Base-by-base conservation (phyloP, 331 rosid genomes). In the Pyrus hybrid region DNA sequence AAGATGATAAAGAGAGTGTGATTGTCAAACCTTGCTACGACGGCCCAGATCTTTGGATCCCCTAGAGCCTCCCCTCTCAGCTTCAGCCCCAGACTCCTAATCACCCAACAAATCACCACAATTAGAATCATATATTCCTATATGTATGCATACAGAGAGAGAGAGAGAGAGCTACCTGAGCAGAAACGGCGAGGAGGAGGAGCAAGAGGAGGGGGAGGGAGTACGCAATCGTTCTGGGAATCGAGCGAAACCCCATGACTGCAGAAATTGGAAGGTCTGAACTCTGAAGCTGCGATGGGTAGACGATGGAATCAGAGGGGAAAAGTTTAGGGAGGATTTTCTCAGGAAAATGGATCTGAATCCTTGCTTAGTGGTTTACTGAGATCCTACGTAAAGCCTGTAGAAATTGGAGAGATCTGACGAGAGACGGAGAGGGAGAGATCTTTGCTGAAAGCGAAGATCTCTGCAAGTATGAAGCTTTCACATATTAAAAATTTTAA, bases 1-100 rank as follows among this genome's bases (percentile, higher is more conserved):
- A 28, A 29, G 13, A 8, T 41, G 37, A 28, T 20, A 47, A 33
- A 22, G 18, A 25, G 74, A 67, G 53, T 47, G 49, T 11, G 45
- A 60, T 1, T 29, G 32, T 63, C 83, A 78, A 20, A 93, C 97
- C 88, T 93, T 90, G 76, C 87, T 84, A 41, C 98, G 98, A 63
- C 96, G 98, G 56, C 97, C 91, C 75, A 93, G 93, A 93, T 91
- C 93, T 33, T 70, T 61, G 79, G 91, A 87, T 83, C 89, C 85
- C 68, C 37, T 64, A 25, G 79, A 74, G 11, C 79, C 86, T 74
- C 81, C 87, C 72, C 84, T 80, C 76, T 37, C 77, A 53, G 66
- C 65, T 35, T 85, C 88, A 65, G 7, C 54, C 64, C 70, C 81
- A 49, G 86, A 83, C 7, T 88, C 97, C 97, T 91, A 35, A 77